These are phyloP conservation scores for Colletotrichum sp. DNA, from an alignment of 2,329 filamentous ascomycete species.

Conservation along the genomic window DNA sequence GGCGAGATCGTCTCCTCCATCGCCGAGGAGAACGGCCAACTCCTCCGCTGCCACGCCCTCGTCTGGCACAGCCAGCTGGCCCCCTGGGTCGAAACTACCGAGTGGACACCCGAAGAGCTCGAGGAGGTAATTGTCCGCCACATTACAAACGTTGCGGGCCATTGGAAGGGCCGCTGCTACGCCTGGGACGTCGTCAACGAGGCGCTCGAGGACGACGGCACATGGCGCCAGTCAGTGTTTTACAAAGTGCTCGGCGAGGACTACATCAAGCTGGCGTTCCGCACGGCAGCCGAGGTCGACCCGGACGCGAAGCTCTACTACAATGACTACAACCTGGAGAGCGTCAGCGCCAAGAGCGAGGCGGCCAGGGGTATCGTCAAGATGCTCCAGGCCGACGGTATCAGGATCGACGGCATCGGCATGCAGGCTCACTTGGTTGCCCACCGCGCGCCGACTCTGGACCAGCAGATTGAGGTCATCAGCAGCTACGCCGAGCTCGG, in stretches of 20 bases:
- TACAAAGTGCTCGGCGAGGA: slow-evolving; percentile 58
- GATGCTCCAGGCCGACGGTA: slow-evolving; percentile 49
- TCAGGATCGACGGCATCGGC: slow-evolving; percentile 67
- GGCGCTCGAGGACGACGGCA: slow-evolving; percentile 62
- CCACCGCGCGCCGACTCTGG: slow-evolving; percentile 47
- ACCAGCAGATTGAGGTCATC: slow-evolving; percentile 42
- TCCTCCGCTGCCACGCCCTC: slow-evolving; percentile 64
- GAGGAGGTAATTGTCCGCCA: slow-evolving; percentile 57
- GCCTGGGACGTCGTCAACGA: slow-evolving; percentile 73
- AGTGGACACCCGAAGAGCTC: slow-evolving; percentile 65
- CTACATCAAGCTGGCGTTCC: slow-evolving; percentile 64
- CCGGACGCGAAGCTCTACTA: slow-evolving; percentile 61
- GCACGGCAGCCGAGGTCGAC: slow-evolving; percentile 58
- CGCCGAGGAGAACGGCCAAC: slow-evolving; percentile 44
- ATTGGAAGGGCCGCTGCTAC: slow-evolving; percentile 66
- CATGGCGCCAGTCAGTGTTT: slow-evolving; percentile 58
- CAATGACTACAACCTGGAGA: slow-evolving; percentile 67
- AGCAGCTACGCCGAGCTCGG: slow-evolving; percentile 45
- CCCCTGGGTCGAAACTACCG: slow-evolving; percentile 27
- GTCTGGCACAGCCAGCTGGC: slow-evolving; percentile 55
- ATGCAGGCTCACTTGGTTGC: slow-evolving; percentile 67
- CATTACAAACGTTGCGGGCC: slow-evolving; percentile 60
- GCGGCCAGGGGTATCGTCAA: slow-evolving; percentile 49
- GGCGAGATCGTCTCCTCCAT: slow-evolving; percentile 56
- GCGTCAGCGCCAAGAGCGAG: slow-evolving; percentile 50